phyloP scores from a whole-genome alignment of 1,284 basidiomycete genomes.

The Farysia itapuensis region DNA sequence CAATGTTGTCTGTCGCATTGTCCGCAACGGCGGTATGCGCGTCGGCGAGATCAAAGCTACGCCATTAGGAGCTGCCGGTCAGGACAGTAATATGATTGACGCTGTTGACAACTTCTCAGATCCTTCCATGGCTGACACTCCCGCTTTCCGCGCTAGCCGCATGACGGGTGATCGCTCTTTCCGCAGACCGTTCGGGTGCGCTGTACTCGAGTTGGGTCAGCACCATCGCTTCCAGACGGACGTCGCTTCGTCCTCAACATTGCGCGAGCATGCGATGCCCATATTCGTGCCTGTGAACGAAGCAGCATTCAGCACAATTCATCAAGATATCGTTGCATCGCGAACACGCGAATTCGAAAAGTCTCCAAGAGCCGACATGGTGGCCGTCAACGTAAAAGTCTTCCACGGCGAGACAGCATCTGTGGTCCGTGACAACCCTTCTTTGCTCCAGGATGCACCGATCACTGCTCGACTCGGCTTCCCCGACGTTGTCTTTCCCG shows the following conservation, averaged over 20 bases:
- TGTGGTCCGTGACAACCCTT: slow-evolving; percentile 80
- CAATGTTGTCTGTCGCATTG: slow-evolving; percentile 71
- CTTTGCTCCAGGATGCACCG: slow-evolving; percentile 78
- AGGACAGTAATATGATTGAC: slow-evolving; percentile 22
- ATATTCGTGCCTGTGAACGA: slow-evolving; percentile 83
- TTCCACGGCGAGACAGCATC: slow-evolving; percentile 79
- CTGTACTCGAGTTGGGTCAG: slow-evolving; percentile 81
- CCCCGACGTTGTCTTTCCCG: slow-evolving; percentile 92
- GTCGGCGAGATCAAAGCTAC: slow-evolving; percentile 63
- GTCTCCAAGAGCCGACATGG: slow-evolving; percentile 78
- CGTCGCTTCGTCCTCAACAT: slow-evolving; percentile 55
- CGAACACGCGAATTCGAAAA: slow-evolving; percentile 81
- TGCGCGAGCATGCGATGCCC: slow-evolving; percentile 78
- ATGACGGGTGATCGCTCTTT: slow-evolving; percentile 62
- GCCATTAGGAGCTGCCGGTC: slow-evolving; percentile 22
- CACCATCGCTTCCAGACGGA: slow-evolving; percentile 66
- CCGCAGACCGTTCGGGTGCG: slow-evolving; percentile 89
- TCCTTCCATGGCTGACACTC: slow-evolving; percentile 26
- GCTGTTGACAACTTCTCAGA: slow-evolving; percentile 16
- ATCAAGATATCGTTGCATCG: slow-evolving; percentile 87
- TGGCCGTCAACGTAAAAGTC: slow-evolving; percentile 85
- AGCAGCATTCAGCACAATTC: slow-evolving; percentile 83
- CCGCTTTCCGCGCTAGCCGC: slow-evolving; percentile 26
- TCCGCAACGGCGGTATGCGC: slow-evolving; percentile 84
- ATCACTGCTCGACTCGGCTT: slow-evolving; percentile 88